These are phyloP conservation scores for Penicillium corylophilum DNA, from an alignment of 2,329 filamentous ascomycete species.

Conservation along the genomic window DNA sequence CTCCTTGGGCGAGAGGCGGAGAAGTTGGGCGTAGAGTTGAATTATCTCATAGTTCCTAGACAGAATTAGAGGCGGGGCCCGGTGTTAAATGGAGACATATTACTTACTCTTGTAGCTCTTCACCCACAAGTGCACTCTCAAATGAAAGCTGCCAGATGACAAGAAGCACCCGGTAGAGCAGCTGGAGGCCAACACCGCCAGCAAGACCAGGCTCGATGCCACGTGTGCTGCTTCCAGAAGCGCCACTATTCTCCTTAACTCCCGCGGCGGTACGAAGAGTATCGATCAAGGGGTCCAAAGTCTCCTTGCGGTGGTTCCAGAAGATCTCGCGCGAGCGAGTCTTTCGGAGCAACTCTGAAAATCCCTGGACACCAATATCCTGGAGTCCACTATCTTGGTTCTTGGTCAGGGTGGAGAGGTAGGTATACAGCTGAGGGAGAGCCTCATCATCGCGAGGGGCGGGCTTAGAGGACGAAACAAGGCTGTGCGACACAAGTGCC, in stretches of 20 bases:
- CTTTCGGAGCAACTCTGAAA: conserved; percentile 78
- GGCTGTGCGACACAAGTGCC: conserved; percentile 67
- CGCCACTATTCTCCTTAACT: conserved; percentile 65
- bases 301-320: conserved; percentile 88
- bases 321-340: conserved; percentile 74
- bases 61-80: conserved; percentile 13
- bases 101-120: conserved; percentile 66
- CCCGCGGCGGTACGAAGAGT: conserved; percentile 76
- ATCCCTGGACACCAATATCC: conserved; percentile 91
- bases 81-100: background rate
- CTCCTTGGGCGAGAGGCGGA: conserved; percentile 92
- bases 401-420: conserved; percentile 79
- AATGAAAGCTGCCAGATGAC: conserved; percentile 98
- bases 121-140: conserved; percentile 68
- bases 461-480: conserved; percentile 61
- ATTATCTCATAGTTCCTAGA: conserved; percentile 87
- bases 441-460: conserved; percentile 67
- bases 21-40: conserved; percentile 84
- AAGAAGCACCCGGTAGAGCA: conserved; percentile 89
- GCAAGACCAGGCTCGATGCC: conserved; percentile 62
- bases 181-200: conserved; percentile 84
- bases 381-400: conserved; percentile 85
- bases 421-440: conserved; percentile 78
- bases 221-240: conserved; percentile 60
- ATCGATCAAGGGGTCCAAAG: conserved; percentile 74